Evolutionary conservation across 768 basidiomycete genomes (phyloP), one percentile per base, ranked within the genome.

Genomic region (Cubamyces lactineus): DNA sequence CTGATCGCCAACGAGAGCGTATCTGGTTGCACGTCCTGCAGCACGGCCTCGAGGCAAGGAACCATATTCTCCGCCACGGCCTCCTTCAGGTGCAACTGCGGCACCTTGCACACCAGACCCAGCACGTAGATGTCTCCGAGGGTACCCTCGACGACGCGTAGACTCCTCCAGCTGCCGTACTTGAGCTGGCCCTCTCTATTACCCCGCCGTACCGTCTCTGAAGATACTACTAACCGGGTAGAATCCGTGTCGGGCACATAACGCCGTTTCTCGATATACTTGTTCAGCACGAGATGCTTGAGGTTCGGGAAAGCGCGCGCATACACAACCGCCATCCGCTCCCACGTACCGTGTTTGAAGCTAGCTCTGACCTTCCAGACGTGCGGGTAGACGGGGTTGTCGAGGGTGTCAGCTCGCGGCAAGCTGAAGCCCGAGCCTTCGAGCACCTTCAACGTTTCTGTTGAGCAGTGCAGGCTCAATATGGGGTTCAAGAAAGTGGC

Each of bases 71-170:
- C 26, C 26, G 52, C 28, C 9, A 63, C 26, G 26, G 5, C 39
- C n/a, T 51, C 62, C 7, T n/a, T 21, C 9, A 63, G 21, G 7
- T 57, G 57, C 45, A 63, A 5, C 28, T 48, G 46, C 7, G 56
- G 52, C 13, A 63, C 62, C 9, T 34, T 56, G 51, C 52, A 58
- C 26, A 50, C 51, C n/a, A 63, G 46, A 1, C 62, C 62, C 5
- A 63, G 52, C 5, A 17, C 28, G 39, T 53, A 63, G 13, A 63
- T 51, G 28, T 53, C 62, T 11, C n/a, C 3, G n/a, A 58, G 45
- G 38, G n/a, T 54, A 5, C 62, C 62, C 62, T 42, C 45, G 16
- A 63, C 57, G 51, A 48, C 51, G 34, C 52, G 24, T 50, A 63
- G 51, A n/a, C 28, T 28, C 46, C 34, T 13, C 56, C 56, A 63